phyloP scores from a whole-genome alignment of 192 early-diverging fungal genomes.

The Gryganskiella cystojenkinii region DNA sequence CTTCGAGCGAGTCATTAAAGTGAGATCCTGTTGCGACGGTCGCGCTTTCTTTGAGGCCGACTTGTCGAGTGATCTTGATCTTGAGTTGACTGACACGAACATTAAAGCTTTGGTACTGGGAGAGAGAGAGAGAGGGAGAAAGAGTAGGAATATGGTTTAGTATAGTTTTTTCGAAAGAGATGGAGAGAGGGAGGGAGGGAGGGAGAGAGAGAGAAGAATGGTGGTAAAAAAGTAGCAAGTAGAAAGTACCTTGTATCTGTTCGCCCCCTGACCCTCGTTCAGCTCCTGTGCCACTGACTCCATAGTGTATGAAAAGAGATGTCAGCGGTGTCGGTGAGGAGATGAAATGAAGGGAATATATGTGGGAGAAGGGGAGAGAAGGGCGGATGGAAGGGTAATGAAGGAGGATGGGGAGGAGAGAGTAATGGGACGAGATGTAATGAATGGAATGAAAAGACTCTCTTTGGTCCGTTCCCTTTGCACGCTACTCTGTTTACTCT shows the following conservation, averaged over 20 bases:
- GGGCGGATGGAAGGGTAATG: not conserved
- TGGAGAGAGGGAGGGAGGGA: not conserved
- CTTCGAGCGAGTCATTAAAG: conserved; percentile 83
- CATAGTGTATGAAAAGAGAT: conserved; percentile 14
- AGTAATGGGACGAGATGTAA: not conserved
- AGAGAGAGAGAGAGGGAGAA: conserved; percentile 8
- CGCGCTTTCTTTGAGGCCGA: conserved; percentile 62
- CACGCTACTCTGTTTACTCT: too few relatives aligned
- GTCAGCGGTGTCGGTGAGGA: not conserved
- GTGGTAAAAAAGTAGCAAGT: conserved; percentile 1
- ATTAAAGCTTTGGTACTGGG: conserved; percentile 83
- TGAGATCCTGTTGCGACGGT: conserved; percentile 77
- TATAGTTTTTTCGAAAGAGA: too few relatives aligned
- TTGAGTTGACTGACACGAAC: conserved; percentile 81
- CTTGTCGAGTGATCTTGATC: conserved; percentile 80
- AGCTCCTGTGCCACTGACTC: conserved; percentile 62
- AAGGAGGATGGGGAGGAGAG: not conserved
- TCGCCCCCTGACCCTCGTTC: conserved; percentile 73
- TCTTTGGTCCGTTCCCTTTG: too few relatives aligned
- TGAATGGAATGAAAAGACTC: too few relatives aligned
- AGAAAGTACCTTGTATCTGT: conserved; percentile 76
- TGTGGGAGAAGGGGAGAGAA: not conserved
- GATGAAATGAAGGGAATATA: not conserved
- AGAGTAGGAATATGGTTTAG: conserved; percentile 34
- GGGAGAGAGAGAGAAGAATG: conserved; percentile 50